phyloP scores from a whole-genome alignment of 2,329 filamentous ascomycete genomes.

The Colletotrichum abscissum region DNA sequence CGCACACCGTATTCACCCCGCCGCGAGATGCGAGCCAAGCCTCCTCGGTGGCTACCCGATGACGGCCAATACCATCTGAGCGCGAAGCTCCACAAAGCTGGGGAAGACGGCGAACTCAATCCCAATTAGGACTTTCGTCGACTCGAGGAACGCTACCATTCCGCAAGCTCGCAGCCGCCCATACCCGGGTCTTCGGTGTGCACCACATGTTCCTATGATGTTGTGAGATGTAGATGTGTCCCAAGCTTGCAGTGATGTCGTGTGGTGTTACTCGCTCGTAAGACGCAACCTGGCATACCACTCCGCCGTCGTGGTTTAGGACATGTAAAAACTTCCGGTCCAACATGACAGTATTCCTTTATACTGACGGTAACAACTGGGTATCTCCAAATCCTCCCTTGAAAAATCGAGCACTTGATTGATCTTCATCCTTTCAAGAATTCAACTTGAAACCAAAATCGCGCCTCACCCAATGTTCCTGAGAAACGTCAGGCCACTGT shows the following conservation, averaged over 20 bases:
- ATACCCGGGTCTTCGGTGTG: background rate
- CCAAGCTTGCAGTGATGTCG: background rate
- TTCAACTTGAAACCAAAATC: too few relatives aligned
- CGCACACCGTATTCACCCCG: background rate
- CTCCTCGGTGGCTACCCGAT: conserved; percentile 17
- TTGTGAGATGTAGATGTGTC: background rate
- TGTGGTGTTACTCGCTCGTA: background rate
- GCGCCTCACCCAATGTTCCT: too few relatives aligned
- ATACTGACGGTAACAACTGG: too few relatives aligned
- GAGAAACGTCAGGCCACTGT: too few relatives aligned
- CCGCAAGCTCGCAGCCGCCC: background rate
- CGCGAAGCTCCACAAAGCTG: conserved; percentile 24
- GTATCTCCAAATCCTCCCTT: too few relatives aligned
- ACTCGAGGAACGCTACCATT: background rate
- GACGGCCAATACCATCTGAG: conserved; percentile 26
- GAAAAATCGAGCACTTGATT: too few relatives aligned
- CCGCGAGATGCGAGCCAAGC: conserved; percentile 27
- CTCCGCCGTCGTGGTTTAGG: background rate
- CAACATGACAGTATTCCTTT: background rate
- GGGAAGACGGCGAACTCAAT: conserved; percentile 21
- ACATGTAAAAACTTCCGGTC: background rate
- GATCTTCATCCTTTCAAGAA: too few relatives aligned
- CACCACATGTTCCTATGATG: background rate
- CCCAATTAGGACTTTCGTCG: background rate
- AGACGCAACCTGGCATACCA: background rate